phyloP scores from a whole-genome alignment of 306 rosid species.

The Trifolium fragiferum region DNA sequence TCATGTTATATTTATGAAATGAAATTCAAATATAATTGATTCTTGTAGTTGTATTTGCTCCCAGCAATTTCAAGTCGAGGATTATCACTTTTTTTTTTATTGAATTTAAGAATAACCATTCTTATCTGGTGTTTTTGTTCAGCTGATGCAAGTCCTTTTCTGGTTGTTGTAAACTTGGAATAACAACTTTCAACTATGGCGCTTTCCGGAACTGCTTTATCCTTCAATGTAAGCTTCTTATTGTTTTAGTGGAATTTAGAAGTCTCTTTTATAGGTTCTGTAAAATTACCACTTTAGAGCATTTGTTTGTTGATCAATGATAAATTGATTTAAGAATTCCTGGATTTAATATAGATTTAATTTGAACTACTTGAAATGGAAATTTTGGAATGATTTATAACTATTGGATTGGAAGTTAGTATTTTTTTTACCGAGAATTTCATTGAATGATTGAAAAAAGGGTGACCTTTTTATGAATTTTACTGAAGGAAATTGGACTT shows the following conservation, averaged over 20 bases:
- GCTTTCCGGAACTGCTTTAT: slow-evolving; percentile 44
- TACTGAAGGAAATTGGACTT: neutral
- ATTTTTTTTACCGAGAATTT: neutral
- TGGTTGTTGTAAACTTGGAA: slow-evolving; percentile 13
- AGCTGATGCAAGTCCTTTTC: neutral
- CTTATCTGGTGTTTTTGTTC: neutral
- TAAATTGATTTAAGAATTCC: slow-evolving; percentile 2
- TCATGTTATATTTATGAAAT: neutral
- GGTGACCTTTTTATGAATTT: neutral
- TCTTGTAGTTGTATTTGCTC: neutral
- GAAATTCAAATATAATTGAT: neutral
- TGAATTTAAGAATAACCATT: neutral
- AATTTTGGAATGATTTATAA: slow-evolving; percentile 14
- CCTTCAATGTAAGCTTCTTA: slow-evolving; percentile 44
- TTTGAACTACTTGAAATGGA: slow-evolving; percentile 8
- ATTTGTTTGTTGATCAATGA: neutral
- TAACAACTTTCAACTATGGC: slow-evolving; percentile 41
- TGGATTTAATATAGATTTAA: neutral
- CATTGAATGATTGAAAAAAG: neutral
- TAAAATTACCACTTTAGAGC: neutral
- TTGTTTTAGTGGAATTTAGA: slow-evolving; percentile 21
- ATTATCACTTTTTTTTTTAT: neutral
- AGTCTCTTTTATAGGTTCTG: neutral
- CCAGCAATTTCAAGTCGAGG: neutral
- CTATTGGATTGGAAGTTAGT: slow-evolving; percentile 13